Evolutionary conservation across 2,329 filamentous ascomycete genomes (phyloP).

Genomic region (Venturia carpophila): DNA sequence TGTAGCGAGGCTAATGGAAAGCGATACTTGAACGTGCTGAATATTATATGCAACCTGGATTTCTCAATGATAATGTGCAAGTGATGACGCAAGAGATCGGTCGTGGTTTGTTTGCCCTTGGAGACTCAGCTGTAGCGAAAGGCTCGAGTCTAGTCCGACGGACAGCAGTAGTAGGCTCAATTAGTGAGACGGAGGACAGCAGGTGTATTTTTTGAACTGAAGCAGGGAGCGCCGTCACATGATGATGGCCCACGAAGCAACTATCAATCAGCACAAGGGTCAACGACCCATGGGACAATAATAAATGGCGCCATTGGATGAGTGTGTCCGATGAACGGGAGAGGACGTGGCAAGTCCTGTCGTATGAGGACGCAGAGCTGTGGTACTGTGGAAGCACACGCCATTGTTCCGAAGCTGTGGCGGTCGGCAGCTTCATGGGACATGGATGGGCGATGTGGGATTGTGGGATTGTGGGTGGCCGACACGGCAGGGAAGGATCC

Average conservation of each 20-base stretch:
- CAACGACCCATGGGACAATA: background rate
- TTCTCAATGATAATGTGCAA: background rate
- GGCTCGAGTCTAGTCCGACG: background rate
- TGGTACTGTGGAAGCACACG: too few relatives aligned
- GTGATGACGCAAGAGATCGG: constrained; percentile 4
- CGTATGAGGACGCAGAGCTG: background rate
- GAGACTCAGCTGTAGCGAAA: background rate
- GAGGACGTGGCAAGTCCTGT: constrained; percentile 4
- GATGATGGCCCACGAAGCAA: background rate
- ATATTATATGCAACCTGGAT: background rate
- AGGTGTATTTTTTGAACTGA: background rate
- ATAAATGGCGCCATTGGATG: background rate
- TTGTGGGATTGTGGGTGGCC: too few relatives aligned
- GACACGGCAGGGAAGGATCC: too few relatives aligned
- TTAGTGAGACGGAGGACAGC: background rate
- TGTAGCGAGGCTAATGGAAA: background rate
- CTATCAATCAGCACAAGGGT: constrained; percentile 4
- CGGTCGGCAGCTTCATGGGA: background rate
- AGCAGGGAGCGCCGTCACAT: background rate
- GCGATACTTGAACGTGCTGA: background rate
- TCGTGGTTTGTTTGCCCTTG: background rate
- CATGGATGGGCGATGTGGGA: too few relatives aligned
- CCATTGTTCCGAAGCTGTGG: background rate
- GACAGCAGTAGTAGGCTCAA: background rate
- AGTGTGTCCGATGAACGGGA: constrained; percentile 4